Evolutionary conservation across 2,329 filamentous ascomycete genomes (phyloP).

Genomic region (Shiraia sp.): DNA sequence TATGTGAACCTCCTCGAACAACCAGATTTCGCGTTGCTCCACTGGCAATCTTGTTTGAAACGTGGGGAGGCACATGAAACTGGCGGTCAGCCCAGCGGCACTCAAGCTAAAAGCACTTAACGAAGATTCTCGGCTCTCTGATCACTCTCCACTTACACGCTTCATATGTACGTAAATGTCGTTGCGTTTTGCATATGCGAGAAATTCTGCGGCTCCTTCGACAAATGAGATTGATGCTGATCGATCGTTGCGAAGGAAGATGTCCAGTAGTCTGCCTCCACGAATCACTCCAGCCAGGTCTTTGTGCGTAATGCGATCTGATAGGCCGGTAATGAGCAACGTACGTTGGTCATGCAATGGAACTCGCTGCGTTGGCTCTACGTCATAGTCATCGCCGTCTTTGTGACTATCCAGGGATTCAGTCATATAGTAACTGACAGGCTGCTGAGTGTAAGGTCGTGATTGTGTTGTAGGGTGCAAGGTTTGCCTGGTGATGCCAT

Average conservation of each 20-base stretch:
- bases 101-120: conserved; percentile 57
- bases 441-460: conserved; percentile 13
- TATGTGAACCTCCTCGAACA: conserved; percentile 60
- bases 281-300: conserved; percentile 69
- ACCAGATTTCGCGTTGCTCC: conserved; percentile 77
- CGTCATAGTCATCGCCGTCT: conserved; percentile 20
- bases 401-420: conserved; percentile 18
- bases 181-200: conserved; percentile 64
- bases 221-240: conserved; percentile 72
- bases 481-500: conserved; percentile 4
- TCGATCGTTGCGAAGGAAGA: conserved; percentile 67
- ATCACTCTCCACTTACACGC: conserved; percentile 55
- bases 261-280: conserved; percentile 71
- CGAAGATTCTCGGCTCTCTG: not conserved
- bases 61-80: conserved; percentile 65
- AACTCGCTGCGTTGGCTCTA: conserved; percentile 11
- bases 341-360: conserved; percentile 55
- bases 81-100: conserved; percentile 73
- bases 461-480: conserved; percentile 2
- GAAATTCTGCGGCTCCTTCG: conserved; percentile 62
- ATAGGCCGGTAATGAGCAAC: conserved; percentile 65
- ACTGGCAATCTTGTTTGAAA: conserved; percentile 64
- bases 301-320: conserved; percentile 64
- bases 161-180: conserved; percentile 72
- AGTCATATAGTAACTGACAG: conserved; percentile 20